Evolutionary conservation across 192 early-diverging fungal species (phyloP).

Genomic region (Backusella tuberculispora): DNA sequence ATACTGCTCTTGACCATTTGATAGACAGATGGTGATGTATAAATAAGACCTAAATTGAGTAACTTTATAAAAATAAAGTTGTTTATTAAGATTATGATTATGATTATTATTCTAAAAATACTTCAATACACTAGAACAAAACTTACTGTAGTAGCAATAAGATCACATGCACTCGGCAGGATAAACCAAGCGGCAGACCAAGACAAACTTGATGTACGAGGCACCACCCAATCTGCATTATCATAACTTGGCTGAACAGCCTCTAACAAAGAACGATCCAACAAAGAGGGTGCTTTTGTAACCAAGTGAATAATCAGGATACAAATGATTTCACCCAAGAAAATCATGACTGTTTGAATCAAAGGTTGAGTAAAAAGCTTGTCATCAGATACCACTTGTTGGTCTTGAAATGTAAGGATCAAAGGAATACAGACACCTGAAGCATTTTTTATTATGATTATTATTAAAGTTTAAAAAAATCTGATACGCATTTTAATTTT

Average conservation of each 20-base stretch:
- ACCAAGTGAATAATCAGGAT: constrained; percentile 28
- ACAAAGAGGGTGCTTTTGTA: constrained; percentile 28
- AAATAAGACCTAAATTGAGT: constrained; percentile 35
- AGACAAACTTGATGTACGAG: constrained; percentile 16
- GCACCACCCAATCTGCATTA: constrained; percentile 7
- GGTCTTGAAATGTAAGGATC: constrained; percentile 34
- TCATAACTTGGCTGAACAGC: constrained; percentile 19
- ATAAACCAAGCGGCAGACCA: constrained; percentile 30
- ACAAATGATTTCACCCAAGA: constrained; percentile 36
- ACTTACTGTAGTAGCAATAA: constrained; percentile 32
- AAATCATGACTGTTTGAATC: constrained; percentile 40
- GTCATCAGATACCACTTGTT: constrained; percentile 10
- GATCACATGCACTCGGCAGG: constrained; percentile 35
- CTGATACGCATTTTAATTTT: neutral
- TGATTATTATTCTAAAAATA: constrained; percentile 1
- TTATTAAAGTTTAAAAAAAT: neutral
- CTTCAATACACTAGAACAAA: neutral
- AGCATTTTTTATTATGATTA: neutral
- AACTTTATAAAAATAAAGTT: constrained; percentile 18
- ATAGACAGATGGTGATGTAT: constrained; percentile 32
- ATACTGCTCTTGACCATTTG: constrained; percentile 41
- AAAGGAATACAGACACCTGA: constrained; percentile 38
- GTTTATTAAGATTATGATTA: too few species aligned
- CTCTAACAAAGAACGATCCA: constrained; percentile 24
- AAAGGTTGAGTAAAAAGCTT: constrained; percentile 28